These are phyloP conservation scores for Psilocybe azurescens DNA, from an alignment of 768 basidiomycete genomes.

Conservation along the genomic window DNA sequence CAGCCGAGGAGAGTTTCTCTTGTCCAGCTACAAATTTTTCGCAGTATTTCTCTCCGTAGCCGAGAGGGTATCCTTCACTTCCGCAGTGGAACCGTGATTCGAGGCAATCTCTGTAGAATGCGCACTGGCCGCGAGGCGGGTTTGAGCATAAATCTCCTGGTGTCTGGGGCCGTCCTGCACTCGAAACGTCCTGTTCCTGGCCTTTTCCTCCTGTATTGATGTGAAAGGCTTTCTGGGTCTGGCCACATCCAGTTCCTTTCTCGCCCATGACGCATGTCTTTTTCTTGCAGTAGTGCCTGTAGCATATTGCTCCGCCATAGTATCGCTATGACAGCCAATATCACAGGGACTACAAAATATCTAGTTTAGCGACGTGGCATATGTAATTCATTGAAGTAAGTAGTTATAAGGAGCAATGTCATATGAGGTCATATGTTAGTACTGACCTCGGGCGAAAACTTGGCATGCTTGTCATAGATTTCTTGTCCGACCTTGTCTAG, in stretches of 20 bases:
- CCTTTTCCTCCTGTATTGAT: background rate
- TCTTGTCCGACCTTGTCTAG: no score
- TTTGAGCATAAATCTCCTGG: slow-evolving; percentile 24
- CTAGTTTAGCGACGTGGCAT: background rate
- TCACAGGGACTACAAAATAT: background rate
- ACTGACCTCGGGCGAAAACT: no score
- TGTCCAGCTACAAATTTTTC: slow-evolving; percentile 38
- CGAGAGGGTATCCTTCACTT: slow-evolving; percentile 45
- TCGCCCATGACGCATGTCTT: background rate
- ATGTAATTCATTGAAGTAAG: background rate
- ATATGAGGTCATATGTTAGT: no score
- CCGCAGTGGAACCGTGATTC: slow-evolving; percentile 52
- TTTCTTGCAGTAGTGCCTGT: background rate
- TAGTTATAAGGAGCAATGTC: no score
- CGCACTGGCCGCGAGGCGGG: slow-evolving; percentile 43
- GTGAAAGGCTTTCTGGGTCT: background rate
- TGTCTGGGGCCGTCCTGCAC: background rate
- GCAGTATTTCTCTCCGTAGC: slow-evolving; percentile 46
- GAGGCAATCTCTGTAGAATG: slow-evolving; percentile 50
- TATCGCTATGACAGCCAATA: background rate
- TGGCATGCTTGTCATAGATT: no score
- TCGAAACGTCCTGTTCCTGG: background rate
- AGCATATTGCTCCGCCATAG: background rate
- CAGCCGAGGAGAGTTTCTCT: slow-evolving; percentile 31
- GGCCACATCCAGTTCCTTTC: background rate